These are phyloP conservation scores for Myochromella boudieri DNA, from an alignment of 768 basidiomycete species.

Conservation along the genomic window DNA sequence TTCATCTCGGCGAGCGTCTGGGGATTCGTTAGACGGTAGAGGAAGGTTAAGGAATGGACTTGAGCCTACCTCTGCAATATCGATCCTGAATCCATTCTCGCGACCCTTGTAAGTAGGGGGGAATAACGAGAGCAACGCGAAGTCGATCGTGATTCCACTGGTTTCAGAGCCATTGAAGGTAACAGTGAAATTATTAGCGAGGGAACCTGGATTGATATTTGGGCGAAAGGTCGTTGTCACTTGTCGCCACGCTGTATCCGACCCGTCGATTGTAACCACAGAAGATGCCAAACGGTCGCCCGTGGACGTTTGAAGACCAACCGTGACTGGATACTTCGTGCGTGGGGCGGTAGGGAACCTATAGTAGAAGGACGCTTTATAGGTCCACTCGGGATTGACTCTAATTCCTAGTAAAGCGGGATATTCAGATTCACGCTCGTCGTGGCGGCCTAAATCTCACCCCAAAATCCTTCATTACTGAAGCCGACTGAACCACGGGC, in stretches of 20 bases:
- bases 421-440: too few species aligned
- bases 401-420: slow-evolving; percentile 45
- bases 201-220: background rate
- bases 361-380: slow-evolving; percentile 62
- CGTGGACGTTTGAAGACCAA: slow-evolving; percentile 45
- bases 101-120: background rate
- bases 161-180: background rate
- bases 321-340: slow-evolving; percentile 38
- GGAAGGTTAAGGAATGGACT: background rate
- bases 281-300: slow-evolving; percentile 44
- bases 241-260: slow-evolving; percentile 51
- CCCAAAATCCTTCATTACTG: slow-evolving; percentile 58
- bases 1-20: slow-evolving; percentile 3
- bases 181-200: slow-evolving; percentile 1
- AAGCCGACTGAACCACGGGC: slow-evolving; percentile 45
- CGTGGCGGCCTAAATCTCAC: too few species aligned
- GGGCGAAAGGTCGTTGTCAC: slow-evolving; percentile 29
- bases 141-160: background rate
- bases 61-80: slow-evolving; percentile 1
- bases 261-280: slow-evolving; percentile 35
- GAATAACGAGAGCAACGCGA: background rate
- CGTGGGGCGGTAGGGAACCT: slow-evolving; percentile 46
- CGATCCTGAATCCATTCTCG: slow-evolving; percentile 1
- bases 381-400: slow-evolving; percentile 48
- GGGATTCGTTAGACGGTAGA: background rate